Percentiles rank a stretch among this genome's conserved stretches.
Conservation (phyloP, 129 eudicot genomes). For the Ambrosia artemisiifolia region DNA sequence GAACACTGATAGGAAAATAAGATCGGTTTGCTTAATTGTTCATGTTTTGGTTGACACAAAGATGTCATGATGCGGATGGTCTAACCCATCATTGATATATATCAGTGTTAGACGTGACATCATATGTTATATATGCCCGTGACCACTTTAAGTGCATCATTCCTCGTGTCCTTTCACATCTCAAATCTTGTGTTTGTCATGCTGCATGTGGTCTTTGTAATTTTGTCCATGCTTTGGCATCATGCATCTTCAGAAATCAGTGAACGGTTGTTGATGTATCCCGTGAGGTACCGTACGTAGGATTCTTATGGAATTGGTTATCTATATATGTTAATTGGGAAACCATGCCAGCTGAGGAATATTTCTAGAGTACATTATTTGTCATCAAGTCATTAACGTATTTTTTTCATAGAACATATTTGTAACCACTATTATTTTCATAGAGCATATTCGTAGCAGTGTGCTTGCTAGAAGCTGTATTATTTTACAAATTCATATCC, state of each 20-base stretch:
- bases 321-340: not conserved
- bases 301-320: not conserved
- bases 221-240: not conserved
- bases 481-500: too few relatives aligned
- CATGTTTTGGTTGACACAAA: too few relatives aligned
- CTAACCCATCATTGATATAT: not conserved
- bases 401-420: too few relatives aligned
- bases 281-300: not conserved
- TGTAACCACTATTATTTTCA: too few relatives aligned
- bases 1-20: too few relatives aligned
- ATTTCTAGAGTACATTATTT: not conserved
- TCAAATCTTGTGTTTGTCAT: not conserved
- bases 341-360: not conserved
- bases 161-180: not conserved
- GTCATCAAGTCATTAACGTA: not conserved
- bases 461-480: too few relatives aligned
- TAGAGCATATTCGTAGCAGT: too few relatives aligned
- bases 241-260: not conserved
- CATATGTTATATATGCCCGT: not conserved
- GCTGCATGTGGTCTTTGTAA: constrained; percentile 3
- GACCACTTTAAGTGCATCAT: not conserved
- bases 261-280: not conserved
- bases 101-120: not conserved
- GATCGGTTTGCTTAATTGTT: too few relatives aligned
- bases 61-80: too few relatives aligned